Evolutionary conservation across 192 early-diverging fungal genomes (phyloP), one percentile per base, ranked within the genome.

Genomic region (Entomortierella chlamydospora): DNA sequence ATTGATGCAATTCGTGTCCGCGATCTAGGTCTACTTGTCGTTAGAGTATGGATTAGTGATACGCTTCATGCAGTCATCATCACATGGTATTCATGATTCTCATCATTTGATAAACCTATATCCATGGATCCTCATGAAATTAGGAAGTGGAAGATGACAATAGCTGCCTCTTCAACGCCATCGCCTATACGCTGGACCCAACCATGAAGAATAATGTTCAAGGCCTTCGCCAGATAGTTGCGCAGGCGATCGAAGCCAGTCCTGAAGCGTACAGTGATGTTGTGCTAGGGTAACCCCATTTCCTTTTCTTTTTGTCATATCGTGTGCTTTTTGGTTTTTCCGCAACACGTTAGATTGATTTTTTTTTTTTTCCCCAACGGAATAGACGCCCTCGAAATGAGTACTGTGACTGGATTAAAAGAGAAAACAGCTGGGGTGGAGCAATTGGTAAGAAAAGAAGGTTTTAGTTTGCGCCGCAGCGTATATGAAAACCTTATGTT

Each of bases 381-480:
- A 26, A 22, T 33, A 79, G 76, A 4, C 63, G 70, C 11, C 53
- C 76, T 33, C 51, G 77, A 22, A 66, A 85, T 25, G 83, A 87
- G 20, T 95, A 95, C 73, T 73, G 83, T 28, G 49, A 83, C 0
- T 95, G 93, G 92, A 95, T 95, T 60, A 51, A 73, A 66, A 73
- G 80, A 39, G 56, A 80, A 28, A 83, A 87, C 28, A 86, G 87
- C 56, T 95, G 94, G 94, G 94, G 94, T 72, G 94, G 94, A n/a
- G 94, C 92, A 1, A 93, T 95, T 59, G 87, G 87, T 87, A 87
- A 70, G 39, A 49, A 9, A n/a, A 22, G 0, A 51, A 34, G 22
- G 12, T 31, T 23, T 11, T 17, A 18, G 13, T 31, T 13, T 31
- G 55, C 11, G 34, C 45, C 57, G 55, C 64, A 62, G 58, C 47